These are phyloP conservation scores for Fonsecaea multimorphosa DNA, from an alignment of 2,329 filamentous ascomycete species.

Conservation along the genomic window DNA sequence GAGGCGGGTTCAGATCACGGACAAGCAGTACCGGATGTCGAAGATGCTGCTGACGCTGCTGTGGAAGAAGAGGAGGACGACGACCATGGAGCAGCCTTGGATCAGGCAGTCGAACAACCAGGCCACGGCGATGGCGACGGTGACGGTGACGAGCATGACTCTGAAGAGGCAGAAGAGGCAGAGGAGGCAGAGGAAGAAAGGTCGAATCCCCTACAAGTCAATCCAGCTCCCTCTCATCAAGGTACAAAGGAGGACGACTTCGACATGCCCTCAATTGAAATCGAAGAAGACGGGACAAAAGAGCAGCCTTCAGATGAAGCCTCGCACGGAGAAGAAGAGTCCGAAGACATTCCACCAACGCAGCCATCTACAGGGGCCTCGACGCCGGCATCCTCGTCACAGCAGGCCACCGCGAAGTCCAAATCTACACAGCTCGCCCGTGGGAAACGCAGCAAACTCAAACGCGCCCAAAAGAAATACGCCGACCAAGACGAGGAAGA, in stretches of 20 bases:
- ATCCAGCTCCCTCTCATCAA: background rate
- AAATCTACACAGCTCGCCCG: conserved; percentile 32
- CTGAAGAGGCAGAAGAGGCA: conserved; percentile 37
- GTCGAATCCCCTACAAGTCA: conserved; percentile 30
- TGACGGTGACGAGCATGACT: conserved; percentile 31
- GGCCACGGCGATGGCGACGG: conserved; percentile 45
- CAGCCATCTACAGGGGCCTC: conserved; percentile 33
- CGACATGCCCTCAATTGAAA: conserved; percentile 33
- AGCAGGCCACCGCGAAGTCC: conserved; percentile 30
- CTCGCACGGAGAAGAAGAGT: conserved; percentile 15
- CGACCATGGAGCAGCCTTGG: conserved; percentile 48
- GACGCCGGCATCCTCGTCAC: conserved; percentile 32
- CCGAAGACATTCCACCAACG: conserved; percentile 6
- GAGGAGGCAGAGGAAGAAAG: conserved; percentile 41
- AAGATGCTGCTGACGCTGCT: conserved; percentile 41
- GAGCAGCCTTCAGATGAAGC: background rate
- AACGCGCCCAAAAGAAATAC: conserved; percentile 74
- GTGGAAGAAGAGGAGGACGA: conserved; percentile 46
- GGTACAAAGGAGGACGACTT: conserved; percentile 44
- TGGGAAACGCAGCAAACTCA: conserved; percentile 53
- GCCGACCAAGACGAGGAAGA: conserved; percentile 95
- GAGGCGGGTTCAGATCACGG: conserved; percentile 42
- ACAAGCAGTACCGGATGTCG: conserved; percentile 39
- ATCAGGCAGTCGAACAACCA: conserved; percentile 41
- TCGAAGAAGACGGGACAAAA: conserved; percentile 20